These are phyloP conservation scores for Magnaporthiopsis rhizophila DNA, from an alignment of 2,329 filamentous ascomycete genomes.

Conservation along the genomic window DNA sequence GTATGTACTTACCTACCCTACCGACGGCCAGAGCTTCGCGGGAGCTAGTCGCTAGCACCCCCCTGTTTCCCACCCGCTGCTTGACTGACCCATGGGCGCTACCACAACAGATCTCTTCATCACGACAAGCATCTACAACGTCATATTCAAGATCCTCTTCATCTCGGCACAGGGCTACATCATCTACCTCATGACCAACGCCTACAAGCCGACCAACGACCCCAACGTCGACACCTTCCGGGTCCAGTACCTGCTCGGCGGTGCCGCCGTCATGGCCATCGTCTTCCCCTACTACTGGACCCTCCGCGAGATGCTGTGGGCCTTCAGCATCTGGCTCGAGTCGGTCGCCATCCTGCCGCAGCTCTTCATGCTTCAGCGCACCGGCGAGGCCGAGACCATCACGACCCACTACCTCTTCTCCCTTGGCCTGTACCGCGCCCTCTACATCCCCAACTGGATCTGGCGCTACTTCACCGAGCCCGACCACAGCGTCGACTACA, in stretches of 20 bases:
- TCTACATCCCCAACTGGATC: slow-evolving; percentile 99
- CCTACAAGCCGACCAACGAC: slow-evolving; percentile 96
- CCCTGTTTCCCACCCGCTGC: not conserved
- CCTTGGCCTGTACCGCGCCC: slow-evolving; percentile 78
- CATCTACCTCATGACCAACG: slow-evolving; percentile 94
- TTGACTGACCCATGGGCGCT: not conserved
- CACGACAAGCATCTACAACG: slow-evolving; percentile 80
- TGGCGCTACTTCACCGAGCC: slow-evolving; percentile 76
- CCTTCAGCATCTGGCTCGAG: slow-evolving; percentile 97
- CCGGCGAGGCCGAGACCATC: slow-evolving; percentile 98
- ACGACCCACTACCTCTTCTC: slow-evolving; percentile 97
- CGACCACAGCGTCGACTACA: slow-evolving; percentile 69
- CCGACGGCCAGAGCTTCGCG: not conserved
- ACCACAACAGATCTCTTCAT: slow-evolving; percentile 66
- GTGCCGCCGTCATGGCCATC: slow-evolving; percentile 69
- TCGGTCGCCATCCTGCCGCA: slow-evolving; percentile 94
- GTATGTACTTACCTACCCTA: slow-evolving; percentile 42
- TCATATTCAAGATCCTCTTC: slow-evolving; percentile 93
- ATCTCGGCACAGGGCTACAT: slow-evolving; percentile 86
- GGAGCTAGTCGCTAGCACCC: too few relatives aligned
- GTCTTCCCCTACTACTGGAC: slow-evolving; percentile 82
- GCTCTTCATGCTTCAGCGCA: slow-evolving; percentile 95
- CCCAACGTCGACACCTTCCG: slow-evolving; percentile 96
- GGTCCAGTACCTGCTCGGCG: slow-evolving; percentile 85
- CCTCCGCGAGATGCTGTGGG: slow-evolving; percentile 82